Conservation (phyloP, 306 rosid species). For the Gynostemma pentaphyllum region DNA sequence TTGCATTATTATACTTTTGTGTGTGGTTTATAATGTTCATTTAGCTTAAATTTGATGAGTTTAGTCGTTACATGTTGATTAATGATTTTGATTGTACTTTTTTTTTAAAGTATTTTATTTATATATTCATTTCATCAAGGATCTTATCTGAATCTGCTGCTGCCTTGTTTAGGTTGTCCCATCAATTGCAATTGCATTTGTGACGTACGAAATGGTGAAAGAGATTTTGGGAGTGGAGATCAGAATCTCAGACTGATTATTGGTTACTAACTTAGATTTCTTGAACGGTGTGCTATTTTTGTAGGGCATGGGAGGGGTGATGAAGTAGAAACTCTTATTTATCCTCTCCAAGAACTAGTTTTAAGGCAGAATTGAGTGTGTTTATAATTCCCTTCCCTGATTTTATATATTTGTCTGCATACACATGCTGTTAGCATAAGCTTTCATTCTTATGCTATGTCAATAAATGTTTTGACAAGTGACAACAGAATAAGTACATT, state of each 20-base stretch:
- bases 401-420: conserved; percentile 5
- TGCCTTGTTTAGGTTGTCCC: conserved; percentile 81
- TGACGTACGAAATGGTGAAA: conserved; percentile 87
- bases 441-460: conserved; percentile 32
- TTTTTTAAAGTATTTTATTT: not conserved
- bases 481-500: conserved; percentile 43
- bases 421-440: conserved; percentile 27
- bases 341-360: conserved; percentile 31
- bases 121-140: not conserved
- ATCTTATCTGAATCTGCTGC: conserved; percentile 10
- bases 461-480: conserved; percentile 59
- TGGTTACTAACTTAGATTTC: conserved; percentile 11
- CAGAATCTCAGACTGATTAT: conserved; percentile 72
- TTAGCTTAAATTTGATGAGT: not conserved
- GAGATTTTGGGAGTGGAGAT: conserved; percentile 94
- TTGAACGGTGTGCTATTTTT: conserved; percentile 37
- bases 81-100: not conserved
- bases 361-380: conserved; percentile 35
- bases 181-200: conserved; percentile 89
- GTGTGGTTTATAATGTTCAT: not conserved
- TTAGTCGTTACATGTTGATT: not conserved
- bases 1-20: not conserved
- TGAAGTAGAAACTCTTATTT: conserved; percentile 22
- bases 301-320: conserved; percentile 67
- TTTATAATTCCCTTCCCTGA: conserved; percentile 48